Percentiles rank a stretch among this genome's conserved stretches.
Evolutionary conservation across 768 basidiomycete genomes (phyloP).

Genomic region (Naematelia encephala): DNA sequence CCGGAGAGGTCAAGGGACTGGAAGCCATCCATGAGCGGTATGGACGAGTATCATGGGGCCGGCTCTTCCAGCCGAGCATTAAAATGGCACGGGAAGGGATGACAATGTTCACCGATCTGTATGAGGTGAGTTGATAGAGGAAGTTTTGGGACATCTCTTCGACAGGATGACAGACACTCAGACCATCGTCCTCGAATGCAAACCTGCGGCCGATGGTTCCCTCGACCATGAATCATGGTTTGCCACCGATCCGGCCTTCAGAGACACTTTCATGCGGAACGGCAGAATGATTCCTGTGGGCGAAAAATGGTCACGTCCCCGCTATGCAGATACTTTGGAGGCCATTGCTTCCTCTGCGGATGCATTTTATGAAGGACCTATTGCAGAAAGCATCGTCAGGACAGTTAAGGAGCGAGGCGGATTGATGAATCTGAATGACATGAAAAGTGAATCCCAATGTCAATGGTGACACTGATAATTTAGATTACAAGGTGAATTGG

Average conservation of each 20-base stretch:
- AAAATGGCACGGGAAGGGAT: constrained; percentile 67
- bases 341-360: constrained; percentile 72
- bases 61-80: constrained; percentile 68
- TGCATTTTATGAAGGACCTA: constrained; percentile 77
- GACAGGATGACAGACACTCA: neutral
- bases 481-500: constrained; percentile 65
- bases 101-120: constrained; percentile 47
- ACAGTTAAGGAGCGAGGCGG: constrained; percentile 72
- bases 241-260: constrained; percentile 19
- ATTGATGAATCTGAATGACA: constrained; percentile 69
- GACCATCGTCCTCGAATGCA: constrained; percentile 16
- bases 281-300: constrained; percentile 21
- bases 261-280: constrained; percentile 21
- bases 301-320: constrained; percentile 17
- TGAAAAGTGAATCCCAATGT: constrained; percentile 24
- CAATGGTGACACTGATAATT: neutral
- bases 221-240: constrained; percentile 24
- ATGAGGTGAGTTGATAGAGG: constrained; percentile 22
- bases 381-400: constrained; percentile 72
- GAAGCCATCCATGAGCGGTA: constrained; percentile 75
- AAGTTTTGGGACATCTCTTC: neutral
- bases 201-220: constrained; percentile 13
- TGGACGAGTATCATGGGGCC: constrained; percentile 70
- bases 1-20: constrained; percentile 81
- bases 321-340: constrained; percentile 67